Base-by-base conservation (phyloP, 768 basidiomycete genomes). In the Trametes cinnabarina region DNA sequence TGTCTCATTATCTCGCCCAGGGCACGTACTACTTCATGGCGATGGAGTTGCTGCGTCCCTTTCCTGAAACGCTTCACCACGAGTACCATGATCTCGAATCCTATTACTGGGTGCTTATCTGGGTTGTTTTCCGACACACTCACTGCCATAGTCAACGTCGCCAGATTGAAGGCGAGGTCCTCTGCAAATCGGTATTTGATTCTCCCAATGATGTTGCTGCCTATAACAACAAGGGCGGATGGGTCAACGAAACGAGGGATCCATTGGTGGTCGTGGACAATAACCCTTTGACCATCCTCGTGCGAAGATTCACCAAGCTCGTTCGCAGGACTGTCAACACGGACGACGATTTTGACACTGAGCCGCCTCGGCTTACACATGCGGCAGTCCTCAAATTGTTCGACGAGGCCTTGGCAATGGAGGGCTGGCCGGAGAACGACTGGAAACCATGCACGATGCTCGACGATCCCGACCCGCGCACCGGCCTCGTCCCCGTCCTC, bases 91-190 rank as follows among this genome's bases (percentile, higher is more conserved):
- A 62, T 42, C 41, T 62, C 11, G 51, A 62, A 20, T 54, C 55
- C 1, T 62, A 57, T 55, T 62, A 57, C 46, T 62, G 60, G 60
- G 39, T 62, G 28, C 5, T 57, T 0, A 26, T 62, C 0, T 62
- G 51, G 58, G 32, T 55, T 17, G 40, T 60, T 3, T 22, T 55
- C 2, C 52, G 58, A 1, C 58, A 60, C n/a, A 60, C 58, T 11
- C 7, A 25, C 25, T 47, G 47, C 9, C 23, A 2, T 4, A 14
- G 5, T 15, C n/a, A n/a, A n/a, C n/a, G n/a, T n/a, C n/a, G n/a
- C n/a, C n/a, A n/a, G n/a, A n/a, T n/a, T n/a, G 10, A 47, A 10
- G 26, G 26, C 23, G 17, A 6, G 30, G 7, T 32, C n/a, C 17
- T 11, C 14, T 25, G 47, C 11, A 20, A 28, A 10, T 4, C 26